Evolutionary conservation across 129 eudicot species (phyloP).

Genomic region (Mikania micrantha): DNA sequence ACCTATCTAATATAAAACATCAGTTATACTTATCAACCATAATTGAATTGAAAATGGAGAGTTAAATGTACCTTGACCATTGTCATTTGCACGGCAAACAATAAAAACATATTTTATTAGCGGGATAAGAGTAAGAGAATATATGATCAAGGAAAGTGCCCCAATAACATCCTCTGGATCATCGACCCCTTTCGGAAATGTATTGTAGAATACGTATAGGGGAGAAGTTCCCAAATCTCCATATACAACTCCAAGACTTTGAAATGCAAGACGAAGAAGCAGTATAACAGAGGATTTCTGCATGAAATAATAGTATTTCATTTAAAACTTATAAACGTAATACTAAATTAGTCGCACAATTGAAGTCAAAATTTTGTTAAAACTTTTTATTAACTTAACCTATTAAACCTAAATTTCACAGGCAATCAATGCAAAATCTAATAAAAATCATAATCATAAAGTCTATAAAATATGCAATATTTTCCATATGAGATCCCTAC

Average conservation of each 20-base stretch:
- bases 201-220: slow-evolving; percentile 42
- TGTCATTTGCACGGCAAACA: slow-evolving; percentile 45
- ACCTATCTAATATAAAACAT: neutral
- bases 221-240: slow-evolving; percentile 62
- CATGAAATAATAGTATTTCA: slow-evolving; percentile 9
- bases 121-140: slow-evolving; percentile 42
- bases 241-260: slow-evolving; percentile 25
- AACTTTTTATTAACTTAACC: neutral
- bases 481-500: too few species aligned
- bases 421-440: neutral
- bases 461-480: too few species aligned
- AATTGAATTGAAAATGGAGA: neutral
- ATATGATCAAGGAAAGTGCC: slow-evolving; percentile 48
- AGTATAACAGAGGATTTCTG: slow-evolving; percentile 66
- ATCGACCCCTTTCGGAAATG: slow-evolving; percentile 37
- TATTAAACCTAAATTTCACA: neutral
- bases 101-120: slow-evolving; percentile 30
- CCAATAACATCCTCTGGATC: slow-evolving; percentile 42
- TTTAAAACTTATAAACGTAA: neutral
- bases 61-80: slow-evolving; percentile 46
- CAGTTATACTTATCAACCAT: too few species aligned
- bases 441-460: too few species aligned
- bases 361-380: neutral
- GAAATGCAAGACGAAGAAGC: slow-evolving; percentile 68
- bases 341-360: neutral